Percentiles rank a stretch among this genome's conserved stretches.
phyloP scores from a whole-genome alignment of 1,284 basidiomycete species.

The Acaromyces ingoldii region DNA sequence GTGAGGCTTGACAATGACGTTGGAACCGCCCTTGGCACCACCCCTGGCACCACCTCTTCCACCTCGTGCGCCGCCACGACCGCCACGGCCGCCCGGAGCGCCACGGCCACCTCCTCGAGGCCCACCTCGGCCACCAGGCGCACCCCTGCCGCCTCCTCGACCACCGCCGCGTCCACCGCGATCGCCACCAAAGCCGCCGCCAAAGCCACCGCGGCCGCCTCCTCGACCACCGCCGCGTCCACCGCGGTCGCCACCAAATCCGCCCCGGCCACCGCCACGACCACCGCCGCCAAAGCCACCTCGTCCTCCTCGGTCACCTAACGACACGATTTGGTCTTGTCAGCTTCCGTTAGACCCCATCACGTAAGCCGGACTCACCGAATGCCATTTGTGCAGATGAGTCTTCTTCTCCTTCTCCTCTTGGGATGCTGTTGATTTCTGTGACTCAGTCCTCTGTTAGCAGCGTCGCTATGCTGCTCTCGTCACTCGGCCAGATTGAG shows the following conservation, averaged over 20 bases:
- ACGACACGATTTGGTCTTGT: too few species aligned
- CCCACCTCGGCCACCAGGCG: slow-evolving; percentile 23
- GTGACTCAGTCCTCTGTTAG: too few species aligned
- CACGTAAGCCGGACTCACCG: too few species aligned
- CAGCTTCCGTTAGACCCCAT: too few species aligned
- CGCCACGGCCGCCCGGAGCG: slow-evolving; percentile 29
- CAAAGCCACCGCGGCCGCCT: slow-evolving; percentile 34
- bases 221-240: slow-evolving; percentile 33
- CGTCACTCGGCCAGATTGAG: too few species aligned
- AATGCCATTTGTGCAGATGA: too few species aligned
- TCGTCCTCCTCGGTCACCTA: slow-evolving; percentile 42
- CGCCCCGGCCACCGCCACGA: slow-evolving; percentile 55
- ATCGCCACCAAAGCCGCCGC: slow-evolving; percentile 19
- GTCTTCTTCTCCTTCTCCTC: too few species aligned
- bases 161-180: slow-evolving; percentile 32
- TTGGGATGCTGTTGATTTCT: too few species aligned
- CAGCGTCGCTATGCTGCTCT: too few species aligned
- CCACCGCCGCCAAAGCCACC: slow-evolving; percentile 53
- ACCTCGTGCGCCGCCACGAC: slow-evolving; percentile 21
- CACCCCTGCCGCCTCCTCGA: slow-evolving; percentile 36
- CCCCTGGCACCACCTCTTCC: slow-evolving; percentile 29
- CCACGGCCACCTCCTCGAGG: slow-evolving; percentile 52
- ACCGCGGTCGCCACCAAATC: slow-evolving; percentile 20
- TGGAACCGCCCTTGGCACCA: slow-evolving; percentile 66
- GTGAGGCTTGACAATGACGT: slow-evolving; percentile 83